Evolutionary conservation across 2,329 filamentous ascomycete genomes (phyloP).

Genomic region (Didymella exigua): DNA sequence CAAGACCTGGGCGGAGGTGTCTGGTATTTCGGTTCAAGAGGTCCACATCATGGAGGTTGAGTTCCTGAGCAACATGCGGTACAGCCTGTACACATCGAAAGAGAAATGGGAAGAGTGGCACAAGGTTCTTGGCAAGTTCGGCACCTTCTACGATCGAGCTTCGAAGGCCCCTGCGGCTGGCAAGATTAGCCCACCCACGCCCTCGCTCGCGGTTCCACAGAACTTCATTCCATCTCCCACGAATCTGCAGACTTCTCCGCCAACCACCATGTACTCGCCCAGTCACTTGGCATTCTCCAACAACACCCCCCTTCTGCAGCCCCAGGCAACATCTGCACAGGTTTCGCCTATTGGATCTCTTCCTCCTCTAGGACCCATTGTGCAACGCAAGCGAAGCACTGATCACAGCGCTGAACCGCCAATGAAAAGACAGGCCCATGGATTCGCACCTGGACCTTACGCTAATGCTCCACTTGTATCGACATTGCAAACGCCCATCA

Average conservation of each 20-base stretch:
- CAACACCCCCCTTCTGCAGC: conserved; percentile 48
- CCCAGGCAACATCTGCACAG: conserved; percentile 50
- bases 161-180: conserved; percentile 54
- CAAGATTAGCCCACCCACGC: conserved; percentile 44
- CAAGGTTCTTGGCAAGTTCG: conserved; percentile 78
- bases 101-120: conserved; percentile 90
- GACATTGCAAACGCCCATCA: conserved; percentile 43
- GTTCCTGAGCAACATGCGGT: conserved; percentile 97
- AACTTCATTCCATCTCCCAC: conserved; percentile 57
- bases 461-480: conserved; percentile 44
- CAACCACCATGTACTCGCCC: conserved; percentile 50
- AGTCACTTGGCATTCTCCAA: conserved; percentile 52
- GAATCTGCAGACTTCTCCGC: conserved; percentile 59
- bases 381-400: conserved; percentile 62
- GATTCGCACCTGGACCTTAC: conserved; percentile 45
- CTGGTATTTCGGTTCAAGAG: conserved; percentile 88
- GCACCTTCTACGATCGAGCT: conserved; percentile 79
- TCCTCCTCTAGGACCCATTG: conserved; percentile 49
- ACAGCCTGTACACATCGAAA: conserved; percentile 85
- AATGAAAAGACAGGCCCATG: conserved; percentile 57
- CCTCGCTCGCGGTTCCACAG: conserved; percentile 49
- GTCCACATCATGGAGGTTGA: conserved; percentile 99
- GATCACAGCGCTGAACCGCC: conserved; percentile 63
- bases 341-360: conserved; percentile 53
- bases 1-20: conserved; percentile 99